phyloP scores from a whole-genome alignment of 495 filamentous ascomycete genomes.

The Parachaetomium inaequale region DNA sequence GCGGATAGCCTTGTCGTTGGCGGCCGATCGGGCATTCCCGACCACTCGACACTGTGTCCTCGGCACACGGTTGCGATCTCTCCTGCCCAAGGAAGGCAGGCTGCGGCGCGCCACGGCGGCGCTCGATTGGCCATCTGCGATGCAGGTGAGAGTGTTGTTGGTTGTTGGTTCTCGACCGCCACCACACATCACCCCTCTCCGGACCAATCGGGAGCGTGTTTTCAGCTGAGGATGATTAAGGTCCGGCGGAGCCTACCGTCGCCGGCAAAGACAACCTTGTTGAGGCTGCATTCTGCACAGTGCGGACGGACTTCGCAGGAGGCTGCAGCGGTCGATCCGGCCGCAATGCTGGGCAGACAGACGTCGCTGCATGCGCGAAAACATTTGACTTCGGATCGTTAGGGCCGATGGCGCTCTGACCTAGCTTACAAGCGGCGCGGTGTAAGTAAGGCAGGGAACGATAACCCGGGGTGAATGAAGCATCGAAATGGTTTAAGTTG shows the following conservation, averaged over 20 bases:
- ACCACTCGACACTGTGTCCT: not conserved
- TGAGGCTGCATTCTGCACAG: not conserved
- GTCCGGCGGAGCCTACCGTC: not conserved
- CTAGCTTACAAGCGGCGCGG: too few species aligned
- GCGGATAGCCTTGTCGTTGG: not conserved
- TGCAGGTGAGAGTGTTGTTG: slow-evolving; percentile 6
- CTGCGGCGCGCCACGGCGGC: not conserved
- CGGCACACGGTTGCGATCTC: not conserved
- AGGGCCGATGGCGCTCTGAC: too few species aligned
- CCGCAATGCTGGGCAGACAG: too few species aligned
- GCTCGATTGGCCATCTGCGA: slow-evolving; percentile 4
- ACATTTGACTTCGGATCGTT: too few species aligned
- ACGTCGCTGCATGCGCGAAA: too few species aligned
- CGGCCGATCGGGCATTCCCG: not conserved
- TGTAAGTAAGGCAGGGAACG: too few species aligned
- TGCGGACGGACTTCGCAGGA: not conserved
- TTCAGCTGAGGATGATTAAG: slow-evolving; percentile 7
- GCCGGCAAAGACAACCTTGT: not conserved
- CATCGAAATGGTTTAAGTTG: too few species aligned
- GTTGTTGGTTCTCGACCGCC: slow-evolving; percentile 6
- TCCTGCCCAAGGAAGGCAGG: not conserved
- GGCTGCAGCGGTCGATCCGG: not conserved
- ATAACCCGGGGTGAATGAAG: too few species aligned
- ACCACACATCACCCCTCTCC: not conserved
- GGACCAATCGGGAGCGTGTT: not conserved